These are phyloP conservation scores for Plasmodium cynomolgi DNA, from an alignment of 169 alveolate species.

Conservation along the genomic window DNA sequence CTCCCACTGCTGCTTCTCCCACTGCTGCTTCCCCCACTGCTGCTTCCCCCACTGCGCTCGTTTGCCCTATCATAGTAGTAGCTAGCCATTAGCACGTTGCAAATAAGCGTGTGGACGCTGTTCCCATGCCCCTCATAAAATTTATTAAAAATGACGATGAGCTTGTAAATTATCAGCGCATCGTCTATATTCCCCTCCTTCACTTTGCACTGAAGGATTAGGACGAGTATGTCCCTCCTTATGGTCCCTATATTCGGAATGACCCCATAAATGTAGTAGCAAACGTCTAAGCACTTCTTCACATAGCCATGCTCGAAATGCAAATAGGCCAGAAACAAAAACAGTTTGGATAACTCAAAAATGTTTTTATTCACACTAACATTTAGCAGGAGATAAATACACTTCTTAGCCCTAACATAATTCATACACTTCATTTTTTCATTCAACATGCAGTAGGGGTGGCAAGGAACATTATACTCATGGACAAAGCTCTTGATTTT, in stretches of 20 bases:
- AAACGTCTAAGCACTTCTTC: constrained; percentile 41
- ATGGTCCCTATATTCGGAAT: constrained; percentile 46
- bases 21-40: not conserved
- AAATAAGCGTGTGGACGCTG: constrained; percentile 20
- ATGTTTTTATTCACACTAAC: constrained; percentile 40
- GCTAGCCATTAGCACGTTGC: constrained; percentile 32
- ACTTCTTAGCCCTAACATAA: constrained; percentile 57
- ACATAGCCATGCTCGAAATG: constrained; percentile 75
- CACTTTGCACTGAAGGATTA: constrained; percentile 62
- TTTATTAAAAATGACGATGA: constrained; percentile 20
- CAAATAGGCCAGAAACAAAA: constrained; percentile 57
- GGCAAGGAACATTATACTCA: constrained; percentile 71
- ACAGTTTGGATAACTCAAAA: constrained; percentile 39
- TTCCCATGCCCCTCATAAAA: constrained; percentile 34
- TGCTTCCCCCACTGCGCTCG: not conserved
- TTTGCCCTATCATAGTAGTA: constrained; percentile 54
- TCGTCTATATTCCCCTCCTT: constrained; percentile 61
- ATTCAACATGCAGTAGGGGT: constrained; percentile 63
- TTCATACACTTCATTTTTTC: constrained; percentile 68
- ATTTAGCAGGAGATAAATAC: constrained; percentile 45
- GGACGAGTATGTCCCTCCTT: constrained; percentile 58
- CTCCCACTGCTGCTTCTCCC: not conserved
- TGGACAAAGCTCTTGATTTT: constrained; percentile 53
- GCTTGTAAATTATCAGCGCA: constrained; percentile 53
- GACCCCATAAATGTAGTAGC: constrained; percentile 56